Evolutionary conservation across 1,284 basidiomycete species (phyloP).

Genomic region (Mycosarcoma mackinlayi): DNA sequence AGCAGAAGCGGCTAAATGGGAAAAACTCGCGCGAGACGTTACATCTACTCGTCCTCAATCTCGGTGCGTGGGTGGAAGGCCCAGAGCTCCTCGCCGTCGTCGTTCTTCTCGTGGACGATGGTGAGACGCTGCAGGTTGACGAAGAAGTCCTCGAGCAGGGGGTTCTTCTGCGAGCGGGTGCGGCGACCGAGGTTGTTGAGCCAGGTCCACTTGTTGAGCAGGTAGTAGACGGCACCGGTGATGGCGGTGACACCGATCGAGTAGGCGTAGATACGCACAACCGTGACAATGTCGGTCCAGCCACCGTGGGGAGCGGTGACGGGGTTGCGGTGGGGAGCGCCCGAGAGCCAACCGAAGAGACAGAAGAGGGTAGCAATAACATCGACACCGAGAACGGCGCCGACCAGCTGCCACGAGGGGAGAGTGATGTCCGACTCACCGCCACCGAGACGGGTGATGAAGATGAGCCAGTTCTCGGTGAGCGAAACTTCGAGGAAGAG

Average conservation of each 20-base stretch:
- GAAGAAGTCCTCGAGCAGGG: constrained; percentile 72
- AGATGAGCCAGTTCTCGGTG: constrained; percentile 74
- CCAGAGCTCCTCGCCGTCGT: constrained; percentile 64
- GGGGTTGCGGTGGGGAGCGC: constrained; percentile 69
- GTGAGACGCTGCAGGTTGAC: constrained; percentile 72
- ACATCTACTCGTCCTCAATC: constrained; percentile 65
- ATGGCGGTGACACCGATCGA: constrained; percentile 72
- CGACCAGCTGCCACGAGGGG: constrained; percentile 72
- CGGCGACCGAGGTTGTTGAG: constrained; percentile 72
- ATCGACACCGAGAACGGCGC: constrained; percentile 72
- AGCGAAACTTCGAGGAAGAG: constrained; percentile 74
- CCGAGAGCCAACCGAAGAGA: constrained; percentile 73
- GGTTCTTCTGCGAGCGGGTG: constrained; percentile 71
- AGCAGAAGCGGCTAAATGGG: neutral
- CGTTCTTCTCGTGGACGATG: constrained; percentile 71
- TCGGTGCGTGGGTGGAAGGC: constrained; percentile 66
- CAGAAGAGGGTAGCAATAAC: constrained; percentile 72
- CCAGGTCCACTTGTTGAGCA: constrained; percentile 70
- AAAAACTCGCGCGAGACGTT: too few species aligned
- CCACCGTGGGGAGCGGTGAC: constrained; percentile 68
- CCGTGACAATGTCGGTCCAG: constrained; percentile 72
- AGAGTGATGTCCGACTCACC: constrained; percentile 69
- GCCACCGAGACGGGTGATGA: constrained; percentile 70
- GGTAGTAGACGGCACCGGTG: constrained; percentile 70
- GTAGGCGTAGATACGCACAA: constrained; percentile 72